A percentile compares a stretch with the other conserved stretches of the same genome.
Conservation (phyloP, 2,329 filamentous ascomycete genomes). For the Colletotrichum sp. region DNA sequence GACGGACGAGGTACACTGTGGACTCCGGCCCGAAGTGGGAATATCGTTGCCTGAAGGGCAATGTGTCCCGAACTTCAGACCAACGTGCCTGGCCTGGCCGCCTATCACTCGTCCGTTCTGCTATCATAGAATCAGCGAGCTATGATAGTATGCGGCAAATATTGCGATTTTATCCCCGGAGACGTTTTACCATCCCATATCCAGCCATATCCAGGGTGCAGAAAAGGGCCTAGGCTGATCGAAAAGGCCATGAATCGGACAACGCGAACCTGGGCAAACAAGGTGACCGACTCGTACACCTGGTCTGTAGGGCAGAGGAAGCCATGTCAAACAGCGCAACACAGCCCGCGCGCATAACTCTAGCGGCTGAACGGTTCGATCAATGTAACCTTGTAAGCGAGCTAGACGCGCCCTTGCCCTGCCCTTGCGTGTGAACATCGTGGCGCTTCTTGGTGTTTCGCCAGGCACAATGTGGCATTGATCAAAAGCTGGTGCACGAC, state of each 20-base stretch:
- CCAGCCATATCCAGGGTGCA: background rate
- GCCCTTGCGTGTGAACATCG: background rate
- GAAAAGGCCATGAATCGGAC: background rate
- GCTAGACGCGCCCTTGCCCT: slow-evolving; percentile 8
- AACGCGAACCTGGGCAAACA: background rate
- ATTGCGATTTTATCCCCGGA: background rate
- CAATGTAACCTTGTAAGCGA: slow-evolving; percentile 9
- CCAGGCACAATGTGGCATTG: background rate
- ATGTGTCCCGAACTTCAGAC: background rate
- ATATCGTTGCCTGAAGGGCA: background rate
- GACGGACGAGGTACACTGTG: background rate
- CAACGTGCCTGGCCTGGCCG: background rate
- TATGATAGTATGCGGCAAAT: background rate
- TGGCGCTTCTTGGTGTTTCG: background rate
- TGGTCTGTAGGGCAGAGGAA: background rate
- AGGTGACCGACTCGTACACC: background rate
- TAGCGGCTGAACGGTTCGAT: background rate
- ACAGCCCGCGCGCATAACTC: background rate
- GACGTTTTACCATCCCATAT: background rate
- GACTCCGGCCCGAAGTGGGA: slow-evolving; percentile 1
- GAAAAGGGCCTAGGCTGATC: background rate
- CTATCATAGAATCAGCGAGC: background rate
- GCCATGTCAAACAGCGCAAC: background rate
- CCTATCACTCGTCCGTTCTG: background rate
- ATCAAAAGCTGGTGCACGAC: background rate